These are phyloP conservation scores for Kwoniella botswanensis DNA, from an alignment of 768 basidiomycete species.

Conservation along the genomic window DNA sequence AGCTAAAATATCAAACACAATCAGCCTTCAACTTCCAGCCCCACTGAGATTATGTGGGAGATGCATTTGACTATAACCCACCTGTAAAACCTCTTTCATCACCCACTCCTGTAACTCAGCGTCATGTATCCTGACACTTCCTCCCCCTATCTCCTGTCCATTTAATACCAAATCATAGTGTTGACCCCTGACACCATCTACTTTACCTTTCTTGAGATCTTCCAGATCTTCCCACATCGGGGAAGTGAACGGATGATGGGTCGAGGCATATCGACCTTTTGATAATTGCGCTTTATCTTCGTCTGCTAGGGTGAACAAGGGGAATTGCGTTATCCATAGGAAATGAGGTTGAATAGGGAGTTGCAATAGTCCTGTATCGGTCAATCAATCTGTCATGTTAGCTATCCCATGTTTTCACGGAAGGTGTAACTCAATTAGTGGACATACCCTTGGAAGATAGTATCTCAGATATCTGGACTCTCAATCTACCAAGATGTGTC, in stretches of 20 bases:
- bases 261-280: slow-evolving; percentile 85
- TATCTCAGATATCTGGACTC: slow-evolving; percentile 68
- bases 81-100: slow-evolving; percentile 75
- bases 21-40: background rate
- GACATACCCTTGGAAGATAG: slow-evolving; percentile 68
- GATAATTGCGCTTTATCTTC: slow-evolving; percentile 85
- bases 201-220: slow-evolving; percentile 72
- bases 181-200: slow-evolving; percentile 76
- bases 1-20: slow-evolving; percentile 63
- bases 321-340: slow-evolving; percentile 95
- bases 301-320: slow-evolving; percentile 84
- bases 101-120: slow-evolving; percentile 83
- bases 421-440: background rate
- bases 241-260: slow-evolving; percentile 96
- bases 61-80: too few relatives aligned
- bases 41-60: background rate
- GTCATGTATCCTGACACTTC: slow-evolving; percentile 91
- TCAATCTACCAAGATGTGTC: slow-evolving; percentile 74
- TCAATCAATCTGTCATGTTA: background rate
- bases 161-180: slow-evolving; percentile 96
- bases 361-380: slow-evolving; percentile 64
- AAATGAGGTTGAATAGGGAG: slow-evolving; percentile 74
- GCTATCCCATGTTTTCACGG: too few relatives aligned
- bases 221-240: slow-evolving; percentile 89
- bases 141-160: slow-evolving; percentile 91